Evolutionary conservation across 352 stramenopile genomes (phyloP).

Genomic region (Globisporangium irregulare): DNA sequence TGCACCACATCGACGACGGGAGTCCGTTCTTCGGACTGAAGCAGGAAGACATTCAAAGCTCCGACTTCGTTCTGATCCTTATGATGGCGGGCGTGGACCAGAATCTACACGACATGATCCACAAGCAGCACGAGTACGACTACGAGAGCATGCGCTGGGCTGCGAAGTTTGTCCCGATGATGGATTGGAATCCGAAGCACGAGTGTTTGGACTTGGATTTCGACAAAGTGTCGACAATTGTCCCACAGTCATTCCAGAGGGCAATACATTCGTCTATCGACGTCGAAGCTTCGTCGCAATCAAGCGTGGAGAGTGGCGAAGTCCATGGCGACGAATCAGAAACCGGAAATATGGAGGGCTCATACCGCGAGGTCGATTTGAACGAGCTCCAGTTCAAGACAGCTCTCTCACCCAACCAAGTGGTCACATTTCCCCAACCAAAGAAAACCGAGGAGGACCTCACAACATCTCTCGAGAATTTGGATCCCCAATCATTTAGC

Average conservation of each 20-base stretch:
- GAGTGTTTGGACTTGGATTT: constrained; percentile 45
- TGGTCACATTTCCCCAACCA: background rate
- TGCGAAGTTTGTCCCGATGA: constrained; percentile 33
- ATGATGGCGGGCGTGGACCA: constrained; percentile 58
- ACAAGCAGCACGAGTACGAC: constrained; percentile 52
- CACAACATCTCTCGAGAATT: background rate
- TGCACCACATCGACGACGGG: constrained; percentile 36
- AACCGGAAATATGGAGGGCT: constrained; percentile 4
- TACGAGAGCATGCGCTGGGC: constrained; percentile 40
- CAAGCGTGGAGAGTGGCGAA: background rate
- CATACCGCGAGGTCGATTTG: constrained; percentile 8
- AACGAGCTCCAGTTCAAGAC: constrained; percentile 14
- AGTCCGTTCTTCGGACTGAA: constrained; percentile 49
- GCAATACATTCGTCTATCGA: constrained; percentile 10
- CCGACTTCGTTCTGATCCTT: constrained; percentile 53
- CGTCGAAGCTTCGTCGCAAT: constrained; percentile 16
- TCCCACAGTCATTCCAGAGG: constrained; percentile 17
- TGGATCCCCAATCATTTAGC: background rate
- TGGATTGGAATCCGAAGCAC: constrained; percentile 34
- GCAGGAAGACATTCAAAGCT: constrained; percentile 25
- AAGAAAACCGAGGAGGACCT: background rate
- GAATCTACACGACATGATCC: constrained; percentile 58
- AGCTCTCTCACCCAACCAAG: background rate
- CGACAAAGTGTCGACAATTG: constrained; percentile 33
- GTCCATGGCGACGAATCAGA: constrained; percentile 5